phyloP scores from a whole-genome alignment of 2,329 filamentous ascomycete genomes.

The Aplosporella prunicola region DNA sequence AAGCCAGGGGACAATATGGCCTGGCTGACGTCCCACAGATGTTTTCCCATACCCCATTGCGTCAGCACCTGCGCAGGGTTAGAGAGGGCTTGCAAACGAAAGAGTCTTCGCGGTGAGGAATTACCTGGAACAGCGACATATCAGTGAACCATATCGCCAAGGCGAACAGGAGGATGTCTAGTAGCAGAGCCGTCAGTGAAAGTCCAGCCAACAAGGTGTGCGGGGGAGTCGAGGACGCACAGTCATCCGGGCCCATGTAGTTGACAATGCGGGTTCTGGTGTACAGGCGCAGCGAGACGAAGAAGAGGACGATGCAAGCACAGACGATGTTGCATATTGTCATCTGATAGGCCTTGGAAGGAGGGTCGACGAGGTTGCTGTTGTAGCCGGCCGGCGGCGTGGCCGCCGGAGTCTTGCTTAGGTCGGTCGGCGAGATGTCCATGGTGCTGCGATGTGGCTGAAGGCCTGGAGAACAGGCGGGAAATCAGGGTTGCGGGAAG shows the following conservation, averaged over 20 bases:
- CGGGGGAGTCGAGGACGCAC: neutral
- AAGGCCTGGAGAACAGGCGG: too few relatives aligned
- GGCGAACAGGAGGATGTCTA: neutral
- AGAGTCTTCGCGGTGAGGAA: too few relatives aligned
- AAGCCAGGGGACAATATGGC: neutral
- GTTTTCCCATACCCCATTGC: neutral
- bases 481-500: too few relatives aligned
- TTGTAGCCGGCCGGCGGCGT: neutral
- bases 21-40: conserved; percentile 5
- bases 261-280: conserved; percentile 4
- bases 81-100: neutral
- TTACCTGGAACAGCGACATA: conserved; percentile 1
- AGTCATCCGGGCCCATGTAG: conserved; percentile 1
- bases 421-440: too few relatives aligned
- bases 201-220: neutral
- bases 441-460: too few relatives aligned
- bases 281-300: conserved; percentile 2
- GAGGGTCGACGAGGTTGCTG: conserved; percentile 1
- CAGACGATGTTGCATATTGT: conserved; percentile 1
- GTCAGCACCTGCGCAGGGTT: neutral
- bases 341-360: conserved; percentile 1
- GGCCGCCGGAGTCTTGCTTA: neutral
- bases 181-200: conserved; percentile 1
- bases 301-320: neutral
- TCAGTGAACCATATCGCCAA: neutral